Percentiles rank a stretch among this genome's conserved stretches.
These are phyloP conservation scores for Sicyos baderoa DNA, from an alignment of 306 rosid species.

Conservation along the genomic window DNA sequence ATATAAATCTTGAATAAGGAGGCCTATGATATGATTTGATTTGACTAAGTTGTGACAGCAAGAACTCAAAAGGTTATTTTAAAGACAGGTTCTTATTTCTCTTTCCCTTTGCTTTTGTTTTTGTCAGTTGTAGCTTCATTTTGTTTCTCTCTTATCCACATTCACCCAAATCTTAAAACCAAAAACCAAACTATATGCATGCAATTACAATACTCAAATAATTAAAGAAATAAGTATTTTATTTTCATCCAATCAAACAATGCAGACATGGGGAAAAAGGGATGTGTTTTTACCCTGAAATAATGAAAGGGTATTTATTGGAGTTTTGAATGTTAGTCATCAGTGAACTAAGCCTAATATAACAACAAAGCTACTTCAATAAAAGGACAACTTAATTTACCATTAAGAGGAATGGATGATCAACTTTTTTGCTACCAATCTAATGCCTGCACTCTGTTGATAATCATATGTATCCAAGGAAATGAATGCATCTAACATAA, in stretches of 20 bases:
- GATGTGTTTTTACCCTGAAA: neutral
- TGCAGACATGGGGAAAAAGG: neutral
- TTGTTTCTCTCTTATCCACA: neutral
- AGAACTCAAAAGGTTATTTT: neutral
- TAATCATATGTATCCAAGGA: conserved; percentile 73
- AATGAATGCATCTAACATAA: conserved; percentile 63
- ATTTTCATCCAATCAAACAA: neutral
- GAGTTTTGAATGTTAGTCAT: conserved; percentile 11
- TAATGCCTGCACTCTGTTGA: conserved; percentile 80
- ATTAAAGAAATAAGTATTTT: neutral
- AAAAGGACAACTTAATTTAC: neutral
- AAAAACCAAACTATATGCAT: neutral
- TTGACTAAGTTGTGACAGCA: neutral
- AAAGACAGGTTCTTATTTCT: conserved; percentile 10
- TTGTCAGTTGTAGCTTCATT: conserved; percentile 23
- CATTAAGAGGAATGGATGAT: conserved; percentile 45
- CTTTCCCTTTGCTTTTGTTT: conserved; percentile 28
- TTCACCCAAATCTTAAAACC: neutral
- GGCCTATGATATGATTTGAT: neutral
- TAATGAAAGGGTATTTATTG: neutral
- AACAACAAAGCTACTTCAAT: neutral
- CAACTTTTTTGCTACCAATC: conserved; percentile 71
- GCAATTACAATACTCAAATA: neutral
- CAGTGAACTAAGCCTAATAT: neutral
- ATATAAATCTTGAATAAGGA: neutral